A percentile compares a stretch with the other conserved stretches of the same genome.
phyloP scores from a whole-genome alignment of 148 eudicot genomes.

The Agrostemma githago region DNA sequence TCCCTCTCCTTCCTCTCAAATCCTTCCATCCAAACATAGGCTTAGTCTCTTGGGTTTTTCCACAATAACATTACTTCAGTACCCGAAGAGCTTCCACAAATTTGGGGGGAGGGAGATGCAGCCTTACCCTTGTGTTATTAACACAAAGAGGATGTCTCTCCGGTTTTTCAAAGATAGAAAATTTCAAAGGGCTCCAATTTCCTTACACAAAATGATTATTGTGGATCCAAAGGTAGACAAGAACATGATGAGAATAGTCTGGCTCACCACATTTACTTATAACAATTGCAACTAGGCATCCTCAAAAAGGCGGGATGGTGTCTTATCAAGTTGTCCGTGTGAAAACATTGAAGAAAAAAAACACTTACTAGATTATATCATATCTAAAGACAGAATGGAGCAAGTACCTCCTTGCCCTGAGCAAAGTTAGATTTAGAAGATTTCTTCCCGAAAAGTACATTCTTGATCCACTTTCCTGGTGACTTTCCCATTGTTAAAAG shows the following conservation, averaged over 20 bases:
- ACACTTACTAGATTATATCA: not conserved
- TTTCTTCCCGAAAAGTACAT: constrained; percentile 80
- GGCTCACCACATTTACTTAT: not conserved
- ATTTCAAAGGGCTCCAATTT: not conserved
- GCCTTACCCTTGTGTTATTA: too few species aligned
- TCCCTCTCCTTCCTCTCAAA: too few species aligned
- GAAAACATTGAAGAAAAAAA: not conserved
- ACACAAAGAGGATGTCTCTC: not conserved
- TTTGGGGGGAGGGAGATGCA: too few species aligned
- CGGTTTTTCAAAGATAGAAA: not conserved
- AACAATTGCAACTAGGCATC: not conserved
- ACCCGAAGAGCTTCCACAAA: too few species aligned
- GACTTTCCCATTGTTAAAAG: constrained; percentile 75
- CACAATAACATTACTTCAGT: too few species aligned
- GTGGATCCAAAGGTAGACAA: not conserved
- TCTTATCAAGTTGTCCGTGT: constrained; percentile 4
- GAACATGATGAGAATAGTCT: not conserved
- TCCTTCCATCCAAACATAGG: too few species aligned
- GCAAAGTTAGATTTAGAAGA: constrained; percentile 53
- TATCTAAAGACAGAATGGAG: constrained; percentile 4
- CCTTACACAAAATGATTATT: not conserved
- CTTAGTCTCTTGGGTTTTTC: too few species aligned
- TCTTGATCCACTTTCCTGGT: constrained; percentile 96
- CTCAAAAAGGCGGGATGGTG: not conserved
- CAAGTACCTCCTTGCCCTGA: constrained; percentile 50